Conservation (phyloP, 352 stramenopile genomes). For the Elongisporangium anandrum region DNA sequence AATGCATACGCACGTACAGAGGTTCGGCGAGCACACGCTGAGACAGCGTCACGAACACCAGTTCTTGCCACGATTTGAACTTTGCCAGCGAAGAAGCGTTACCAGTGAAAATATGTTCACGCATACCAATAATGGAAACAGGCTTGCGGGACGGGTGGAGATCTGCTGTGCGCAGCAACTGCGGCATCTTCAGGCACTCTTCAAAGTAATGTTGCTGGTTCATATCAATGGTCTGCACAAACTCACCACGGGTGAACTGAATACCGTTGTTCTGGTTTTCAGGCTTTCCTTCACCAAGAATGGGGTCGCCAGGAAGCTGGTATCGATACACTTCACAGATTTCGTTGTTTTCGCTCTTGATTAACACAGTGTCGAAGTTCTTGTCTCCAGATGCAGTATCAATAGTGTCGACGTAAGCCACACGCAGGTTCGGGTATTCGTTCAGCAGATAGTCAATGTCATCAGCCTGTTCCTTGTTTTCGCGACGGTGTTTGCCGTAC, state of each 20-base stretch:
- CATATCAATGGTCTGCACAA: slow-evolving; percentile 88
- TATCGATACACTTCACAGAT: slow-evolving; percentile 82
- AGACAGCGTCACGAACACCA: slow-evolving; percentile 82
- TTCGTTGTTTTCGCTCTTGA: slow-evolving; percentile 72
- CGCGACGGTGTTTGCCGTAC: slow-evolving; percentile 70
- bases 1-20: slow-evolving; percentile 78
- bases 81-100: slow-evolving; percentile 79
- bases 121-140: slow-evolving; percentile 83
- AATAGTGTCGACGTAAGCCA: slow-evolving; percentile 82
- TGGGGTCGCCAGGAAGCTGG: slow-evolving; percentile 73
- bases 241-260: slow-evolving; percentile 78
- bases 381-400: slow-evolving; percentile 25
- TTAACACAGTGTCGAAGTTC: slow-evolving; percentile 65
- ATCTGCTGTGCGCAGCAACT: slow-evolving; percentile 69
- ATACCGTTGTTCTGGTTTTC: slow-evolving; percentile 86
- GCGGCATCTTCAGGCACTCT: slow-evolving; percentile 83
- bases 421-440: slow-evolving; percentile 79
- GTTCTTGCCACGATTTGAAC: slow-evolving; percentile 84
- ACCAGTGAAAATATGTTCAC: slow-evolving; percentile 85
- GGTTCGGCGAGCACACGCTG: slow-evolving; percentile 76
- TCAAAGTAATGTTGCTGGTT: slow-evolving; percentile 88
- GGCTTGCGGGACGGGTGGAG: slow-evolving; percentile 63
- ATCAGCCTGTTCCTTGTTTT: slow-evolving; percentile 63
- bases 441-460: slow-evolving; percentile 82
- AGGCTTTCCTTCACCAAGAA: slow-evolving; percentile 78